Evolutionary conservation across 75 land plant species (phyloP).

Genomic region (Adiantum capillusveneris): DNA sequence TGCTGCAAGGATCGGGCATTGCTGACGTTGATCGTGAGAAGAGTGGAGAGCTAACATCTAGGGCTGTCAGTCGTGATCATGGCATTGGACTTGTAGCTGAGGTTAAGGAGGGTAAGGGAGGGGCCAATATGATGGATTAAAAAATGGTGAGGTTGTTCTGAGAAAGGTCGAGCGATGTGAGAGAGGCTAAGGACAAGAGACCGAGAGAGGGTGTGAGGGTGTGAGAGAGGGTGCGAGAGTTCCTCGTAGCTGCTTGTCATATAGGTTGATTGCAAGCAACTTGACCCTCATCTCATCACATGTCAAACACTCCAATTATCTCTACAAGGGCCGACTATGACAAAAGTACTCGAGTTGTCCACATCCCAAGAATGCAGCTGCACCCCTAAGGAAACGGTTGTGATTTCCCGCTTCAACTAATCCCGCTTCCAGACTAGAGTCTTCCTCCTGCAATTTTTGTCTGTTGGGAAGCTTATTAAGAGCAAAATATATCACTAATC

Average conservation of each 20-base stretch:
- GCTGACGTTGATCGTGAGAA: conserved; percentile 27
- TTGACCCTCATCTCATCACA: conserved; percentile 26
- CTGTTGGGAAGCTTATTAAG: no score
- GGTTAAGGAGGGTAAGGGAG: conserved; percentile 7
- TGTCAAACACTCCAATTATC: conserved; percentile 44
- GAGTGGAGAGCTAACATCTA: no score
- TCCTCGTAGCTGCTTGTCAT: conserved; percentile 49
- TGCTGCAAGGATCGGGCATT: conserved; percentile 36
- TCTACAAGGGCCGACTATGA: background rate
- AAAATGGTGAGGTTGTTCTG: background rate
- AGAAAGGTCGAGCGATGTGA: background rate
- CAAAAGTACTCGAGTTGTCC: background rate
- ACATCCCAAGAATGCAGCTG: conserved; percentile 50
- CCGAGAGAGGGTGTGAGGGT: conserved; percentile 42
- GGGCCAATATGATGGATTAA: background rate
- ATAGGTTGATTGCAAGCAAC: conserved; percentile 50
- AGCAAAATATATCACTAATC: no score
- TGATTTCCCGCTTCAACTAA: conserved; percentile 45
- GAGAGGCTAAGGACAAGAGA: conserved; percentile 30
- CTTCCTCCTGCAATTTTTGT: no score
- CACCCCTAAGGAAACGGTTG: conserved; percentile 43
- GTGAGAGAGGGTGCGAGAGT: no score
- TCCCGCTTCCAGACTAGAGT: no score
- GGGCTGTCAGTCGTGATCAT: no score
- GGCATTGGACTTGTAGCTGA: conserved; percentile 32